Percentiles rank a stretch among this genome's conserved stretches.
phyloP scores from a whole-genome alignment of 164 flowering plant genomes.

The Litsea cubeba region DNA sequence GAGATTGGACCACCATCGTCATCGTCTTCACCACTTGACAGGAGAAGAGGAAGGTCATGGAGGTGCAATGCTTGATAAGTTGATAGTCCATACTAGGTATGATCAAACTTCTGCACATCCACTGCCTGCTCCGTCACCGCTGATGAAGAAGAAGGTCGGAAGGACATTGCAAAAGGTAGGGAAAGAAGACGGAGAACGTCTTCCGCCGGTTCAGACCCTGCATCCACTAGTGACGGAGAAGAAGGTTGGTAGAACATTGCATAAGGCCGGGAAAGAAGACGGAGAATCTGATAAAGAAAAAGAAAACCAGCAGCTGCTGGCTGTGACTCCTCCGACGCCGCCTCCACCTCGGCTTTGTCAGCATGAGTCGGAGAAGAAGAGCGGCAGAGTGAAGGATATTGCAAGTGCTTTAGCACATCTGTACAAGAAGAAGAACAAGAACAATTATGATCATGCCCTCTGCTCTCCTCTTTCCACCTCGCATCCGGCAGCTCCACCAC shows the following conservation, averaged over 20 bases:
- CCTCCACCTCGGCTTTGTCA: too few species aligned
- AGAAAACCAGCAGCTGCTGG: too few species aligned
- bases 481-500: constrained; percentile 14
- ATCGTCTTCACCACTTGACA: background rate
- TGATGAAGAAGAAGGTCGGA: constrained; percentile 13
- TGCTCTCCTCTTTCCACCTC: too few species aligned
- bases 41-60: constrained; percentile 19
- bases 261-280: background rate
- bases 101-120: constrained; percentile 11
- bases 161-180: constrained; percentile 15
- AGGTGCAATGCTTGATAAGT: constrained; percentile 45
- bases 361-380: constrained; percentile 16
- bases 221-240: background rate
- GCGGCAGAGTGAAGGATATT: constrained; percentile 49
- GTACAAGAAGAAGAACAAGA: constrained; percentile 46
- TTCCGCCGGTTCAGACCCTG: constrained; percentile 2
- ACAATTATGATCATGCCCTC: constrained; percentile 18
- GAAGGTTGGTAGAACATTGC: constrained; percentile 22
- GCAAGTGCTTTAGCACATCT: constrained; percentile 52
- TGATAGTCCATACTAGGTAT: background rate
- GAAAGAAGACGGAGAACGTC: background rate
- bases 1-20: constrained; percentile 6
- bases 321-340: constrained; percentile 1
- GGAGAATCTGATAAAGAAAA: background rate
- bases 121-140: constrained; percentile 11